Base-by-base conservation (phyloP, 371 early-diverging fungal species). In the Actinomortierella ambigua region DNA sequence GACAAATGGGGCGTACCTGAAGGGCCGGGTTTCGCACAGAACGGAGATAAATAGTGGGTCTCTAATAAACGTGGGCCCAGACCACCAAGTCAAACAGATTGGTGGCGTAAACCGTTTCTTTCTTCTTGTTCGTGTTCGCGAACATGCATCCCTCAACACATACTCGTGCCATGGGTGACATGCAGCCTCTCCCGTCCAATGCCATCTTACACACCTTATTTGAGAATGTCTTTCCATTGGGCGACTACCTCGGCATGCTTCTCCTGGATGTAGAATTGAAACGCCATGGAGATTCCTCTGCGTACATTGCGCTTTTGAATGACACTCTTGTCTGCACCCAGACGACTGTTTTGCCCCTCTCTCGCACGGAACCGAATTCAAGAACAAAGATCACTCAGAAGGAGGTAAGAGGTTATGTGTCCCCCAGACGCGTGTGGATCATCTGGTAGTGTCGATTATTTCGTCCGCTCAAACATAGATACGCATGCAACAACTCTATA, bases 171-270 rank as follows among this genome's bases (percentile, higher is more conserved):
- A 4, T 6, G 11, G 11, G 34, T 34, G 11, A 34, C 34, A 34
- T 34, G 34, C 34, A 34, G 4, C 34, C 34, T 34, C 7, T 34
- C 11, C 11, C 34, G 4, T 34, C 61, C 41, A 73, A 73, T 53
- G 67, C 61, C 1, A 57, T 67, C 46, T 49, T 73, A 6, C 42
- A 59, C 13, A 55, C 63, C n/a, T 24, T 67, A 23, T 66, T 63
- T n/a, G 57, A 63, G 1, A 27, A 17, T 7, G 23, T 73, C 3
- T 55, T 41, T 13, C 56, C 54, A 46, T 48, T 73, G 15, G 42
- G 47, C 2, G 64, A 63, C 17, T 67, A 57, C 60, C 52, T 73
- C 24, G 46, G 49, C 2, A 0, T 3, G 1, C 43, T 53, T 34
- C 50, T 73, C 2, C 43, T 18, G 9, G 15, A 17, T 0, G 5